These are phyloP conservation scores for Eimeria tenella DNA, from an alignment of 169 alveolate species.

Conservation along the genomic window DNA sequence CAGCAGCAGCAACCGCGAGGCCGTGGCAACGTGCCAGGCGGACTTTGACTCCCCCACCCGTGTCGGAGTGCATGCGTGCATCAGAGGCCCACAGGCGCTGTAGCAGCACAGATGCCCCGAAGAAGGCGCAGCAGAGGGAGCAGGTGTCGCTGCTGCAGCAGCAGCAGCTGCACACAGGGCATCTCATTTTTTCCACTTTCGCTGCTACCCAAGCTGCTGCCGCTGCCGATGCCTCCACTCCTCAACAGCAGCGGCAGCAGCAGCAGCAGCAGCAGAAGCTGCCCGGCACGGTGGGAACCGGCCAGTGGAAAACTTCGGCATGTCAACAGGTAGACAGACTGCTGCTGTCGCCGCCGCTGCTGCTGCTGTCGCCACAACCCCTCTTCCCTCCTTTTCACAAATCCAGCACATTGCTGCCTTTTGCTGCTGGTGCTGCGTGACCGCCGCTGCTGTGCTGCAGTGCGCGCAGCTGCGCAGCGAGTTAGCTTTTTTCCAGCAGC, in stretches of 20 bases:
- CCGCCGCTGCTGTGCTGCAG: slow-evolving; percentile 15
- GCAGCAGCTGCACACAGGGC: background rate
- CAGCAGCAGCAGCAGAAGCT: slow-evolving; percentile 39
- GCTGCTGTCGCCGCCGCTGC: slow-evolving; percentile 38
- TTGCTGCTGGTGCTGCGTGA: slow-evolving; percentile 32
- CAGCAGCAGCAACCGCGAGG: background rate
- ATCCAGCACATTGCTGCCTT: background rate
- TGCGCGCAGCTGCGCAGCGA: slow-evolving; percentile 22
- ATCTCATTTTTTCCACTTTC: background rate
- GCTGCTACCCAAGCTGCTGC: slow-evolving; percentile 40
- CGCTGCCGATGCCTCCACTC: slow-evolving; percentile 9
- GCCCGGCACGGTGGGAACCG: background rate
- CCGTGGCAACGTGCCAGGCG: slow-evolving; percentile 7
- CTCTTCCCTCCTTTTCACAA: background rate
- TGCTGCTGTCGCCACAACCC: background rate
- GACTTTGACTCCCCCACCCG: slow-evolving; percentile 30
- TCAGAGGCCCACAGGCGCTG: slow-evolving; percentile 27
- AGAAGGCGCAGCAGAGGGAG: background rate
- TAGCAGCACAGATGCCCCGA: slow-evolving; percentile 22
- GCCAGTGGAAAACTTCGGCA: background rate
- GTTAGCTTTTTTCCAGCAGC: slow-evolving; percentile 3
- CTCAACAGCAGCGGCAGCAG: slow-evolving; percentile 2
- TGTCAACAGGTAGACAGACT: background rate
- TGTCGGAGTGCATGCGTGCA: background rate
- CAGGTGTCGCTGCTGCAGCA: background rate